Conservation (phyloP, 148 eudicot species). For the Diospyros kaki region DNA sequence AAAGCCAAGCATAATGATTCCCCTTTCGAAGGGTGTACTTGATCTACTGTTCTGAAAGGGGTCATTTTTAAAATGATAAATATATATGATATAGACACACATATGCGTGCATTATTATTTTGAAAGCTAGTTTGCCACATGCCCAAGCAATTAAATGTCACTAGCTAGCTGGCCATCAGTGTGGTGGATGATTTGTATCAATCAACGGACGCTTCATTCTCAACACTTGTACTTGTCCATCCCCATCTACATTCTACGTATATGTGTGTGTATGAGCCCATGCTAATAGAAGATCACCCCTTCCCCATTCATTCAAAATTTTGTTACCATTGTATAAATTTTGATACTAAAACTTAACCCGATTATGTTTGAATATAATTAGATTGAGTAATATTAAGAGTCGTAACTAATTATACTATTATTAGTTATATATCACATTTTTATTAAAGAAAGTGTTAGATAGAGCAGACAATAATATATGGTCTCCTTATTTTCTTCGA, state of each 20-base stretch:
- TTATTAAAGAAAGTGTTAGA: too few species aligned
- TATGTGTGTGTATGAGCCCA: too few species aligned
- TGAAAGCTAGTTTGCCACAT: slow-evolving; percentile 34
- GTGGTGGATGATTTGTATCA: slow-evolving; percentile 24
- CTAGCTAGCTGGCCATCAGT: slow-evolving; percentile 34
- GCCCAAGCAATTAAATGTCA: slow-evolving; percentile 47
- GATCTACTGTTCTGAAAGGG: neutral
- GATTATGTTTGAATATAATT: too few species aligned
- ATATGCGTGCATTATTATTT: slow-evolving; percentile 24
- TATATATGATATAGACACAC: neutral
- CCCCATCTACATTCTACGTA: neutral
- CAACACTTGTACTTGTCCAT: neutral
- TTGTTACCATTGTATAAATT: too few species aligned
- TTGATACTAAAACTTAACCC: too few species aligned
- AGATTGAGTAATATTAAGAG: too few species aligned
- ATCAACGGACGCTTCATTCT: slow-evolving; percentile 22
- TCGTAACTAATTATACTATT: too few species aligned
- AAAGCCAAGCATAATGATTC: slow-evolving; percentile 52
- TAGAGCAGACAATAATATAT: too few species aligned
- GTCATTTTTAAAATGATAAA: slow-evolving; percentile 20
- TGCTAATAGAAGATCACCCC: neutral
- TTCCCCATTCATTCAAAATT: neutral
- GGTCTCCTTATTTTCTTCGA: too few species aligned
- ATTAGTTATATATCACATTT: too few species aligned
- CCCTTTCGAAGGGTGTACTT: neutral